Conservation (phyloP, 129 eudicot genomes). For the Flaveria robusta region DNA sequence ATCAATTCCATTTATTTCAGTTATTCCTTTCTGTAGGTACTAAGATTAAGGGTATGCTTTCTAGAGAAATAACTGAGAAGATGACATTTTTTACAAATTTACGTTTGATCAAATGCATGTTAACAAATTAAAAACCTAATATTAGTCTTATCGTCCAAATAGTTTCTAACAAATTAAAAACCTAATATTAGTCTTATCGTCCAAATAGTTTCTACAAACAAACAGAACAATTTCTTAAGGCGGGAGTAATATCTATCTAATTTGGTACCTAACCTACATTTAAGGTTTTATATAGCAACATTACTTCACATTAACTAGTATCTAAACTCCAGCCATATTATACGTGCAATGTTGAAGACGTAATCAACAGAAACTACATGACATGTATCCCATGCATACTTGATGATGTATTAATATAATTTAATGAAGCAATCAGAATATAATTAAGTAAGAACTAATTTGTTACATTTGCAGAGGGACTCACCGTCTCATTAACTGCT, state of each 20-base stretch:
- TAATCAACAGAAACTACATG: conserved; percentile 12
- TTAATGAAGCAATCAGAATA: not conserved
- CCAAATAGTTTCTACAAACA: not conserved
- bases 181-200: not conserved
- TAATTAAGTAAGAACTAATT: conserved; percentile 3
- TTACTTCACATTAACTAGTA: not conserved
- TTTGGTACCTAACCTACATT: not conserved
- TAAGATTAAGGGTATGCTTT: not conserved
- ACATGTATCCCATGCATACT: not conserved
- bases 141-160: not conserved
- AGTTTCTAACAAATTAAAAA: conserved; percentile 2
- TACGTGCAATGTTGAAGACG: not conserved
- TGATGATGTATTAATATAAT: not conserved
- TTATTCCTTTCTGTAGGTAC: not conserved
- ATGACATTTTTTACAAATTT: not conserved
- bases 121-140: not conserved
- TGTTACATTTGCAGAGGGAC: conserved; percentile 34
- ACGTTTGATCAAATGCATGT: not conserved
- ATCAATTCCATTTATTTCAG: conserved; percentile 3
- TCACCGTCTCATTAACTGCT: conserved; percentile 96
- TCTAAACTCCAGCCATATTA: not conserved
- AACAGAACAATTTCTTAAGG: not conserved
- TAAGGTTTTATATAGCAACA: not conserved
- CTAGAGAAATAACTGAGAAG: not conserved
- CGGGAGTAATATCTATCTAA: not conserved